Conservation (phyloP, 176 grass and related monocot species). For the Paspalum notatum region DNA sequence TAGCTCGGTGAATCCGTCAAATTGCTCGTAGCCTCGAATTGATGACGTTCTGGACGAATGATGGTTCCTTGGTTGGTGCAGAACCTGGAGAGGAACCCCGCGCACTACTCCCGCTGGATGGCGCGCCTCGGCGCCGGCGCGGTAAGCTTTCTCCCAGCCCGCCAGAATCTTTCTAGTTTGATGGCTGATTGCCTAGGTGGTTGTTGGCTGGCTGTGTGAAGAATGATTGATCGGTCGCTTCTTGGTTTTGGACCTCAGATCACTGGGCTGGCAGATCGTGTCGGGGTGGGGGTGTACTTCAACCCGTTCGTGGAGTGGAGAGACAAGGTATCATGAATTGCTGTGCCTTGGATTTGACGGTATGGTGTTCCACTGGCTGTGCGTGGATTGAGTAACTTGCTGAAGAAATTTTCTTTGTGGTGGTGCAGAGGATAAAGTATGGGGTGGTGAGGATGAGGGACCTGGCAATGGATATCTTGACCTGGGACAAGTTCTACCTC, state of each 20-base stretch:
- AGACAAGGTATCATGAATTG: slow-evolving; percentile 55
- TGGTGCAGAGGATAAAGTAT: slow-evolving; percentile 81
- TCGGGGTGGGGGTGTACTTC: slow-evolving; percentile 83
- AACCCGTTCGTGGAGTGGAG: slow-evolving; percentile 93
- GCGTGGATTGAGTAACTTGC: neutral
- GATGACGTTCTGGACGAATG: neutral
- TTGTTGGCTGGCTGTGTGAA: neutral
- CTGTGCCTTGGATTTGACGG: neutral
- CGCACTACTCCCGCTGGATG: slow-evolving; percentile 81
- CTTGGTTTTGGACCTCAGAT: slow-evolving; percentile 51
- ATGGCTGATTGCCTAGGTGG: neutral
- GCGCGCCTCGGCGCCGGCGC: slow-evolving; percentile 45
- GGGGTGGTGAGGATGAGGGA: slow-evolving; percentile 86
- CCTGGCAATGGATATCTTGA: slow-evolving; percentile 78
- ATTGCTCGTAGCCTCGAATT: slow-evolving; percentile 12
- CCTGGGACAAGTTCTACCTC: slow-evolving; percentile 87
- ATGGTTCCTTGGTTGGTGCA: slow-evolving; percentile 32
- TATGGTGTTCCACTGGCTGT: neutral
- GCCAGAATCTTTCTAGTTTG: neutral
- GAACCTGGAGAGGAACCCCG: slow-evolving; percentile 81
- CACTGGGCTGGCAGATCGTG: slow-evolving; percentile 55
- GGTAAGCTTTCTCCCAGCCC: slow-evolving; percentile 20
- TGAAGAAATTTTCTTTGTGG: slow-evolving; percentile 2
- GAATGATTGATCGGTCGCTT: neutral
- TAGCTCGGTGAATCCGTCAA: neutral